Evolutionary conservation across 1,284 basidiomycete species (phyloP), one percentile per base, ranked within the genome.

Genomic region (Trichosporon inkin): DNA sequence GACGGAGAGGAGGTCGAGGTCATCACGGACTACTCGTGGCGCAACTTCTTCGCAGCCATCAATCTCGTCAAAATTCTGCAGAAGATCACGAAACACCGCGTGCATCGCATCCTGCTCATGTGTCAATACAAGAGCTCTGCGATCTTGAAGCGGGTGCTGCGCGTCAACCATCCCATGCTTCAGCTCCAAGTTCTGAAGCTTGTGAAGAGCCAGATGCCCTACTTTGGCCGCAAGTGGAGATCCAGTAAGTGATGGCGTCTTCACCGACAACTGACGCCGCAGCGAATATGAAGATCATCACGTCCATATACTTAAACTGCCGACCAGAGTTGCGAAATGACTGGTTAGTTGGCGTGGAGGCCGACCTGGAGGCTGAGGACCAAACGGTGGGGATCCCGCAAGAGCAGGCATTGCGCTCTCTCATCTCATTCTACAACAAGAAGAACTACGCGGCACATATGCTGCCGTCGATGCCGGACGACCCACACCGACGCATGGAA

Each of bases 201-300:
- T 61, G 92, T 99, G 81, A 99, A 99, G 82, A 94, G 91, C 67
- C 96, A 99, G 83, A 93, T 99, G 22, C 96, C 96, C 0, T 98
- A 93, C 76, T 97, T 92, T 73, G 96, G 96, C 13, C 84, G 95
- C 51, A 98, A 98, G 80, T 99, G 96, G 96, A 83, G 95, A 54
- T 93, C 97, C 81, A 89, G 93, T 93, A 77, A 72, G 85, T 73
- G 55, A 34, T 4, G 22, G 2, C 11, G 11, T n/a, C 3, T 5
- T 39, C 3, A 16, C 10, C 34, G 35, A 2, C 10, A 49, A 3
- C 53, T 59, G n/a, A 65, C 41, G 32, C 16, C 28, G 0, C 70
- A 95, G 92, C 90, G 22, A 99, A 99, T 75, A 99, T 99, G 96
- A 96, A 98, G 79, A 90, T 98, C 62, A 99, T 99, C 72, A 99